phyloP scores from a whole-genome alignment of 106 monocot species.

The Xerophyta viscosa region DNA sequence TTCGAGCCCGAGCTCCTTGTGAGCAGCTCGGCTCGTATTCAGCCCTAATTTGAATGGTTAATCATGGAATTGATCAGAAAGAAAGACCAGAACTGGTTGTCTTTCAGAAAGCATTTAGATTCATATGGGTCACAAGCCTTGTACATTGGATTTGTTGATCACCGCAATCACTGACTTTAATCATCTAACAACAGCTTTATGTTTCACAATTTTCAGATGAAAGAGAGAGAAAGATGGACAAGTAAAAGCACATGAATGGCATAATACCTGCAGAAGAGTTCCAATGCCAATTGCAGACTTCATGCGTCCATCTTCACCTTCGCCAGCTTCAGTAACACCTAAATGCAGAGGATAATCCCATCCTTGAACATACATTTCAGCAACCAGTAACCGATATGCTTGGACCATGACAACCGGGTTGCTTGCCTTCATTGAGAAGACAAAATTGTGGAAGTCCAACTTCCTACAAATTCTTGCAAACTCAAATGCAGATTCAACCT shows the following conservation, averaged over 20 bases:
- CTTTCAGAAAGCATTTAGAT: too few species aligned
- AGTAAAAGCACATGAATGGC: background rate
- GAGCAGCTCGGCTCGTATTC: too few species aligned
- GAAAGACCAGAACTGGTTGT: too few species aligned
- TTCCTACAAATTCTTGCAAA: constrained; percentile 98
- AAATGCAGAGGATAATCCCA: constrained; percentile 99
- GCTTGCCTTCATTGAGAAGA: constrained; percentile 99
- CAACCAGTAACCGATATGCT: constrained; percentile 94
- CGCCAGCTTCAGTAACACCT: constrained; percentile 99
- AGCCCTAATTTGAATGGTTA: too few species aligned
- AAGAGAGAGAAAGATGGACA: background rate
- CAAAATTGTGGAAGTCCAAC: constrained; percentile 93
- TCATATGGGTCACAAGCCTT: too few species aligned
- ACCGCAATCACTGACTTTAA: too few species aligned
- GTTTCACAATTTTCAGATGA: background rate
- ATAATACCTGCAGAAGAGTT: constrained; percentile 92
- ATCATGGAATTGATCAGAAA: too few species aligned
- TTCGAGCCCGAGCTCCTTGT: too few species aligned
- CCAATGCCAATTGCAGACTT: constrained; percentile 99
- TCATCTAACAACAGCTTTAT: too few species aligned
- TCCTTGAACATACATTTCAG: constrained; percentile 98
- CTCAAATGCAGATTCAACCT: constrained; percentile 99
- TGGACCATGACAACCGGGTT: constrained; percentile 99
- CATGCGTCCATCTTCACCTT: constrained; percentile 99
- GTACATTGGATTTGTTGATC: too few species aligned